Conservation (phyloP, 345 rosid species). For the Sonneratia alba region DNA sequence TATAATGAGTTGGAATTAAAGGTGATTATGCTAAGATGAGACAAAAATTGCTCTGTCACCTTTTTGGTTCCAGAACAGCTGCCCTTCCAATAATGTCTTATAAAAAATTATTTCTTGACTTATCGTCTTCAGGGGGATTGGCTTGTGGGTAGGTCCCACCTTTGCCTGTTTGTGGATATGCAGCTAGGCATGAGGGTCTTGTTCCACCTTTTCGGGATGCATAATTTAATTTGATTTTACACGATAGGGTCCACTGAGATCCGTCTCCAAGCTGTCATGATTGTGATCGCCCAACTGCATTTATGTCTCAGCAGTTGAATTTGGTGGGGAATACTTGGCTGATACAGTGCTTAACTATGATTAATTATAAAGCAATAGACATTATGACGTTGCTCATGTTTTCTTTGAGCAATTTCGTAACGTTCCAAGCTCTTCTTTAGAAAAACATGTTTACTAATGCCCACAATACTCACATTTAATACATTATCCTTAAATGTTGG, state of each 20-base stretch:
- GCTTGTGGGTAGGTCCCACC: background rate
- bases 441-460: too few relatives aligned
- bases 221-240: background rate
- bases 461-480: too few relatives aligned
- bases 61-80: background rate
- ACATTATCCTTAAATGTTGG: too few relatives aligned
- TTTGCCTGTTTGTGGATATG: background rate
- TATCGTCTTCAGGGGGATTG: background rate
- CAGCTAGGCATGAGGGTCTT: background rate
- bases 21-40: background rate
- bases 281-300: background rate
- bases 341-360: background rate
- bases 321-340: background rate
- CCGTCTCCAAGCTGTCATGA: background rate
- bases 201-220: background rate
- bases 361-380: background rate
- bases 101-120: background rate
- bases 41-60: background rate
- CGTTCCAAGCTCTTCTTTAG: too few relatives aligned
- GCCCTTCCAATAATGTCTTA: background rate
- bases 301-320: background rate
- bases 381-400: background rate
- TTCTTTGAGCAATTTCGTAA: background rate
- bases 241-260: background rate
- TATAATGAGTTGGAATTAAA: too few relatives aligned